A percentile compares a stretch with the other conserved stretches of the same genome.
Conservation (phyloP, 2,329 filamentous ascomycete genomes). For the Monilinia laxa region DNA sequence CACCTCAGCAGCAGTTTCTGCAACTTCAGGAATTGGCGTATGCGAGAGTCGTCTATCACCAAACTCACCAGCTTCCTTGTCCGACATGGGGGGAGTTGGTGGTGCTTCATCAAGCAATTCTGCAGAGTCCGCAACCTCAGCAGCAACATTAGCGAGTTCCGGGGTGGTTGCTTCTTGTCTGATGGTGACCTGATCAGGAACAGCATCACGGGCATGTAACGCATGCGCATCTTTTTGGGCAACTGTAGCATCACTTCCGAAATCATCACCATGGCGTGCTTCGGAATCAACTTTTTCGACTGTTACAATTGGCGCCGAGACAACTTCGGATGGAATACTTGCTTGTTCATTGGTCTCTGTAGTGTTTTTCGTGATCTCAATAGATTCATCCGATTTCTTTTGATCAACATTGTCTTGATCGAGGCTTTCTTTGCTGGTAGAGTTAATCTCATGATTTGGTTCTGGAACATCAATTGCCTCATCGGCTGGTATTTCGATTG, state of each 20-base stretch:
- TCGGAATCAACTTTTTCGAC: conserved; percentile 42
- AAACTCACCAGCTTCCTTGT: conserved; percentile 39
- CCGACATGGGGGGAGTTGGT: conserved; percentile 38
- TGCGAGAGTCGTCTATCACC: conserved; percentile 41
- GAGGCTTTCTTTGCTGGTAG: background rate
- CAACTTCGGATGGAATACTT: background rate
- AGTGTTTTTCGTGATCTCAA: background rate
- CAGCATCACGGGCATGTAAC: conserved; percentile 39
- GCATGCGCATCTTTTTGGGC: conserved; percentile 42
- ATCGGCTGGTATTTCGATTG: background rate
- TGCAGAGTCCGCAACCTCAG: conserved; percentile 36
- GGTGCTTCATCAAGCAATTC: conserved; percentile 30
- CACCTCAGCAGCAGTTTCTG: conserved; percentile 48
- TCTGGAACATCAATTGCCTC: background rate
- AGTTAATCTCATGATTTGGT: background rate
- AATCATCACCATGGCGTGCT: conserved; percentile 42
- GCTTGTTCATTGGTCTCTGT: background rate
- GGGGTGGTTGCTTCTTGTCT: conserved; percentile 32
- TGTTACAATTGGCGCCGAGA: conserved; percentile 32
- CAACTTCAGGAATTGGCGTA: conserved; percentile 45
- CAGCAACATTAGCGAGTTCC: conserved; percentile 34
- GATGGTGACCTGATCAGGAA: conserved; percentile 40
- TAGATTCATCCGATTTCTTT: background rate
- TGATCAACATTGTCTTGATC: background rate
- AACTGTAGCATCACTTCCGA: conserved; percentile 40